Conservation (phyloP, 257 asterid genomes). For the Haberlea rhodopensis region DNA sequence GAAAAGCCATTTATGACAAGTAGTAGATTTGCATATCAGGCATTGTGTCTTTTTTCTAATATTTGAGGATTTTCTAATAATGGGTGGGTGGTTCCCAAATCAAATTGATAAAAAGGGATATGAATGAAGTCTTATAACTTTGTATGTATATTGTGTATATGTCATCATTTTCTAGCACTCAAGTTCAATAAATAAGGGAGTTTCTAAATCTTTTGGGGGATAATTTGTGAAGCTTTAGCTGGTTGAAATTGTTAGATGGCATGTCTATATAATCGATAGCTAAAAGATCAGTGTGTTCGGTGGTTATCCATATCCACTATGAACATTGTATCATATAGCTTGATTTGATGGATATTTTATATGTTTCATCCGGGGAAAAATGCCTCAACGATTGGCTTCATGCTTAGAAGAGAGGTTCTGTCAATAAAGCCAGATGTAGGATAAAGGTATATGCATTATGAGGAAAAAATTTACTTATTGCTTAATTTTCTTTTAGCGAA, state of each 20-base stretch:
- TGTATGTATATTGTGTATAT: slow-evolving; percentile 35
- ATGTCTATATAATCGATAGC: background rate
- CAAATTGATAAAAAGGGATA: slow-evolving; percentile 26
- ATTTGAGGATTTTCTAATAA: slow-evolving; percentile 7
- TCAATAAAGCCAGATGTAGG: no score
- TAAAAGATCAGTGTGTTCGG: background rate
- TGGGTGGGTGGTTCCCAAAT: slow-evolving; percentile 42
- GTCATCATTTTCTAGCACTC: slow-evolving; percentile 59
- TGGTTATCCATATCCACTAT: no score
- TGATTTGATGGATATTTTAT: background rate
- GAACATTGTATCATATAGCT: no score
- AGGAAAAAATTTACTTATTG: no score
- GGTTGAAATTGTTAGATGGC: no score
- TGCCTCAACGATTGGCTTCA: background rate
- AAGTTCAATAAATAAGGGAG: slow-evolving; percentile 29
- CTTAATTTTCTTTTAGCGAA: no score
- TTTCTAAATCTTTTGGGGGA: slow-evolving; percentile 18
- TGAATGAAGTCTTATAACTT: slow-evolving; percentile 26
- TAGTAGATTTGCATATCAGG: slow-evolving; percentile 44
- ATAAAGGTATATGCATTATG: no score
- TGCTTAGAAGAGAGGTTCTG: background rate
- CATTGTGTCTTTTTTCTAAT: slow-evolving; percentile 29
- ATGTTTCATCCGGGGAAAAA: background rate
- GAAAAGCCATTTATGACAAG: slow-evolving; percentile 36
- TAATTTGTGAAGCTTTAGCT: slow-evolving; percentile 6